Base-by-base conservation (phyloP, 1,284 basidiomycete genomes). In the Vanrija sp. region DNA sequence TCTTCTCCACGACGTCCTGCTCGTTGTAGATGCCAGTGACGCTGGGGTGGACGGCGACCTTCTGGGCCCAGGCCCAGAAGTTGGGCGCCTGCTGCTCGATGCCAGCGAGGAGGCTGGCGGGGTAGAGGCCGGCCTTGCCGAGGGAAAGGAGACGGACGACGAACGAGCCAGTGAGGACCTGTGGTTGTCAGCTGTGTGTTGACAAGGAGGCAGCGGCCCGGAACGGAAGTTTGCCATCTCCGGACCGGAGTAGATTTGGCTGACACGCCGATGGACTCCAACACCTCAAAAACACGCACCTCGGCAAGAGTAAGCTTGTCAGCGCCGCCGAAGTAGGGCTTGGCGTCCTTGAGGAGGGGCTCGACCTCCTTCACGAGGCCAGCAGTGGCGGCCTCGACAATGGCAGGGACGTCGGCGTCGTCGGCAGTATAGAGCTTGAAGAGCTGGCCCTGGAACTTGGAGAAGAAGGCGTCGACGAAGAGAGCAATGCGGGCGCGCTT, bases 121-220 rank as follows among this genome's bases (percentile, higher is more conserved):
- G 50, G 45, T 48, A 51, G 28, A 52, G 7, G 16, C n/a, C 52
- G 14, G 14, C 26, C 28, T 57, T 43, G 18, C 25, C 29, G 29
- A 49, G n/a, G 3, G 40, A 12, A 12, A 48, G 25, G 18, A 57
- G 46, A 9, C 55, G 55, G 45, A 57, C 15, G 15, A 49, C 45
- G 21, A 57, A 57, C 29, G 49, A 48, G 46, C 50, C 55, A 3
- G 55, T 57, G n/a, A 47, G 46, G 26, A 56, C 49, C 54, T 56
- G 49, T 34, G 34, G 34, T 14, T 2, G 34, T 34, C 12, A 34
- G 34, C 34, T 3, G 10, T 12, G 10, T 34, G 14, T 14, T 34
- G 12, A 34, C 34, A 1, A 10, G 28, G 4, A 12, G 5, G 14
- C 12, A 34, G 34, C 12, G 34, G 21, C 21, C 34, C 34, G 34